A percentile compares a stretch with the other conserved stretches of the same genome.
Evolutionary conservation across 768 basidiomycete species (phyloP).

Genomic region (Candolleomyces aberdarensis): DNA sequence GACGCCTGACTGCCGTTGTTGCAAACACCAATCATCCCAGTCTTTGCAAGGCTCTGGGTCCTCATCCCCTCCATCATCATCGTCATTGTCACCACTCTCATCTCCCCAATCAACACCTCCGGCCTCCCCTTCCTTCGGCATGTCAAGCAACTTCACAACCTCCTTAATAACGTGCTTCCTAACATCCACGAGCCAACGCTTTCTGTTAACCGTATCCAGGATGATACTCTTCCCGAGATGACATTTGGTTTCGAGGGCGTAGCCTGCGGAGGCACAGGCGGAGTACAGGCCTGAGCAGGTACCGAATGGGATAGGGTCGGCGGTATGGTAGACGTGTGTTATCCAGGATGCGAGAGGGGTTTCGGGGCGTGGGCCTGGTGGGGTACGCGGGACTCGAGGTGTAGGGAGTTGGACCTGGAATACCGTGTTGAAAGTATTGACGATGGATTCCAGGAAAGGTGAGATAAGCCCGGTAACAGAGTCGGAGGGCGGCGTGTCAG

Average conservation of each 20-base stretch:
- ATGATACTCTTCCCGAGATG: conserved; percentile 87
- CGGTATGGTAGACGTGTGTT: conserved; percentile 87
- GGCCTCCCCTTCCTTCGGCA: conserved; percentile 49
- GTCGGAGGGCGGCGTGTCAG: conserved; percentile 39
- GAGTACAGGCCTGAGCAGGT: conserved; percentile 74
- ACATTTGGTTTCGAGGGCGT: conserved; percentile 83
- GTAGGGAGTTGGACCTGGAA: conserved; percentile 4
- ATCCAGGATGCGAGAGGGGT: conserved; percentile 37
- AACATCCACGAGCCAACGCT: conserved; percentile 81
- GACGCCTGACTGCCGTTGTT: too few species aligned
- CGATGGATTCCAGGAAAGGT: not conserved
- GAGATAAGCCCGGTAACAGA: not conserved
- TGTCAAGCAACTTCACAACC: conserved; percentile 62
- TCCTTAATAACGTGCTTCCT: conserved; percentile 71
- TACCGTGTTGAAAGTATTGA: too few species aligned
- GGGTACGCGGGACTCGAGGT: conserved; percentile 42
- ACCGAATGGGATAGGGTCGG: conserved; percentile 90
- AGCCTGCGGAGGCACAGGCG: conserved; percentile 79
- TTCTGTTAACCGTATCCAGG: conserved; percentile 82
- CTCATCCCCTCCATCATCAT: conserved; percentile 17
- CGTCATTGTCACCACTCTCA: conserved; percentile 9
- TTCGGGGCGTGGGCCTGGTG: conserved; percentile 7
- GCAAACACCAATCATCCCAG: not conserved
- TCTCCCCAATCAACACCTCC: conserved; percentile 49
- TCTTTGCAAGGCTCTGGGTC: conserved; percentile 27